Conservation (phyloP, 2,329 filamentous ascomycete species). For the Cephalotrichum gorgonifer region DNA sequence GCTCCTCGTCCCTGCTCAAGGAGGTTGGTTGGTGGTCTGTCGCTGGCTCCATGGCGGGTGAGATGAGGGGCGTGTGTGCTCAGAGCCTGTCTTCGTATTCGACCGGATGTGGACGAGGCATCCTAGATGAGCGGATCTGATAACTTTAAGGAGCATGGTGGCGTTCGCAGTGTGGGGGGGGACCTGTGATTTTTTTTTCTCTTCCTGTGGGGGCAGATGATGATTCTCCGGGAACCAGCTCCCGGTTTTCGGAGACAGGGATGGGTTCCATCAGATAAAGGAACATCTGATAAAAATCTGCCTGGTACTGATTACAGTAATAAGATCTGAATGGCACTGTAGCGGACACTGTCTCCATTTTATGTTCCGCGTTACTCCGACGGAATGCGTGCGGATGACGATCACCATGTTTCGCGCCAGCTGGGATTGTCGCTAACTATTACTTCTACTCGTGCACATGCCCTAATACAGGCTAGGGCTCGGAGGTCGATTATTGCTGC, state of each 20-base stretch:
- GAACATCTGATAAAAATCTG: background rate
- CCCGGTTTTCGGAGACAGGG: background rate
- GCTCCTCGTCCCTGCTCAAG: too few species aligned
- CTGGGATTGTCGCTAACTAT: too few species aligned
- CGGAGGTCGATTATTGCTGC: too few species aligned
- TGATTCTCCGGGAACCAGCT: background rate
- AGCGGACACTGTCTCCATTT: background rate
- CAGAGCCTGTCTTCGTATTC: too few species aligned
- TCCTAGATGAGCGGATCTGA: constrained; percentile 1
- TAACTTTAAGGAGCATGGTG: constrained; percentile 4
- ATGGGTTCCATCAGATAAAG: background rate
- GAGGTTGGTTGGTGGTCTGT: too few species aligned
- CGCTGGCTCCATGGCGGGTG: too few species aligned
- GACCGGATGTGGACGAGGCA: background rate
- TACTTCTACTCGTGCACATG: too few species aligned
- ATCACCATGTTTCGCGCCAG: background rate
- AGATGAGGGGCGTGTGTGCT: too few species aligned
- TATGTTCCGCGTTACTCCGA: background rate
- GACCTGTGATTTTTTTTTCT: too few species aligned
- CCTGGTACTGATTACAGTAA: background rate
- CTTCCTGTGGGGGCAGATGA: too few species aligned
- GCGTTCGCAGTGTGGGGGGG: background rate
- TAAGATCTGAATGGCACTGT: background rate
- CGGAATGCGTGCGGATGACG: background rate
- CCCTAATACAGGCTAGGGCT: too few species aligned